A percentile compares a stretch with the other conserved stretches of the same genome.
Conservation (phyloP, 768 basidiomycete genomes). For the Pilatotrama ljubarskyi region DNA sequence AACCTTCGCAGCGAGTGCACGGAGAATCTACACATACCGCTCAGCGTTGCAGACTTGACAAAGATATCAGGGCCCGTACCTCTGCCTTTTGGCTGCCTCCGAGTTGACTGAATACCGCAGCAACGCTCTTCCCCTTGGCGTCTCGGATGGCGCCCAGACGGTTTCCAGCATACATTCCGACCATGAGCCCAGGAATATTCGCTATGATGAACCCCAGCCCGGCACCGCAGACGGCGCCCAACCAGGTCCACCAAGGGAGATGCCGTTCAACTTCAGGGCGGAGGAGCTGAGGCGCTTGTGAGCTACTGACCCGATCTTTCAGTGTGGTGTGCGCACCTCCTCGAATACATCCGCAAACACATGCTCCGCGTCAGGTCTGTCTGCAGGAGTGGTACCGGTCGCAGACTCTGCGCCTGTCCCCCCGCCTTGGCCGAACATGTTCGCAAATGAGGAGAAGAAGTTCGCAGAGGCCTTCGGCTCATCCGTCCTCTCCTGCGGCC, state of each 20-base stretch:
- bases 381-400: conserved; percentile 34
- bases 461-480: conserved; percentile 67
- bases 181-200: conserved; percentile 82
- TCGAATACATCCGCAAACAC: conserved; percentile 92
- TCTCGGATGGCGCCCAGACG: conserved; percentile 89
- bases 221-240: conserved; percentile 71
- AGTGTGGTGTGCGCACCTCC: conserved; percentile 57
- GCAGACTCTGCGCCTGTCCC: conserved; percentile 29
- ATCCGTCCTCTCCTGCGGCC: conserved; percentile 49
- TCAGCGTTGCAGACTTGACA: too few relatives aligned
- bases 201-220: conserved; percentile 53
- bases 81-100: conserved; percentile 83
- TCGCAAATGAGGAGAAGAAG: conserved; percentile 78
- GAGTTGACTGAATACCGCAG: conserved; percentile 79
- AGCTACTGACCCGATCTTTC: too few relatives aligned
- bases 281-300: conserved; percentile 71
- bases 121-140: conserved; percentile 93
- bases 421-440: conserved; percentile 59
- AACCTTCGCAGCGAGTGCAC: conserved; percentile 80
- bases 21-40: conserved; percentile 77
- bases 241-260: conserved; percentile 73
- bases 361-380: conserved; percentile 72
- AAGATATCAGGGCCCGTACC: conserved; percentile 52
- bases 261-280: conserved; percentile 78
- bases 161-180: conserved; percentile 88